A percentile compares a stretch with the other conserved stretches of the same genome.
Conservation (phyloP, 2,329 filamentous ascomycete species). For the Aspergillus ustus region DNA sequence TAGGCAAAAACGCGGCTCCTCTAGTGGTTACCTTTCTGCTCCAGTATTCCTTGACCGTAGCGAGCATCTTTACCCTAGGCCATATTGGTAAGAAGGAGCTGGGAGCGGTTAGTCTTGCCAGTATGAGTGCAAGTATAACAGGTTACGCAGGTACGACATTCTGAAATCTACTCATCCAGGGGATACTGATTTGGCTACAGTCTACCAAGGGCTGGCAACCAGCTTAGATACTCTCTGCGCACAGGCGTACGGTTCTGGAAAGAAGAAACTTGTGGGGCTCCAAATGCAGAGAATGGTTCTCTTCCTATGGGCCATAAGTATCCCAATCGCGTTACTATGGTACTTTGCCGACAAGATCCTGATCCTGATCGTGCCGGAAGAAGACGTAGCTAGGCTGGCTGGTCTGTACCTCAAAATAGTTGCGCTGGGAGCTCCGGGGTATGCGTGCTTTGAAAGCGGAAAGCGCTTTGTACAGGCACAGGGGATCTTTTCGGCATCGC, state of each 20-base stretch:
- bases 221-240: constrained; percentile 90
- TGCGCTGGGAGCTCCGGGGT: constrained; percentile 73
- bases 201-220: constrained; percentile 84
- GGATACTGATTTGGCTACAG: constrained; percentile 39
- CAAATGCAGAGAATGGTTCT: constrained; percentile 81
- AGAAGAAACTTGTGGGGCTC: constrained; percentile 83
- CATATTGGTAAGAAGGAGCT: constrained; percentile 73
- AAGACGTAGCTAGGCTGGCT: constrained; percentile 70
- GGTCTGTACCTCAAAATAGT: constrained; percentile 75
- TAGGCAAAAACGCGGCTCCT: constrained; percentile 72
- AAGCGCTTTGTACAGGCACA: constrained; percentile 91
- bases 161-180: not conserved
- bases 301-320: constrained; percentile 72
- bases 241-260: constrained; percentile 90
- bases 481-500: constrained; percentile 79
- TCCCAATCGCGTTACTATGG: constrained; percentile 76
- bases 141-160: constrained; percentile 58
- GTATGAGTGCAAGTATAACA: constrained; percentile 81
- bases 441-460: constrained; percentile 74
- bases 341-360: constrained; percentile 69
- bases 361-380: constrained; percentile 70
- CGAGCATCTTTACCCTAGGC: constrained; percentile 78
- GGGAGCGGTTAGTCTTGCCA: constrained; percentile 69
- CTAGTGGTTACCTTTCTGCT: constrained; percentile 75
- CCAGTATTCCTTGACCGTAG: constrained; percentile 83